These are phyloP conservation scores for Galerina marginata DNA, from an alignment of 768 basidiomycete species.

Conservation along the genomic window DNA sequence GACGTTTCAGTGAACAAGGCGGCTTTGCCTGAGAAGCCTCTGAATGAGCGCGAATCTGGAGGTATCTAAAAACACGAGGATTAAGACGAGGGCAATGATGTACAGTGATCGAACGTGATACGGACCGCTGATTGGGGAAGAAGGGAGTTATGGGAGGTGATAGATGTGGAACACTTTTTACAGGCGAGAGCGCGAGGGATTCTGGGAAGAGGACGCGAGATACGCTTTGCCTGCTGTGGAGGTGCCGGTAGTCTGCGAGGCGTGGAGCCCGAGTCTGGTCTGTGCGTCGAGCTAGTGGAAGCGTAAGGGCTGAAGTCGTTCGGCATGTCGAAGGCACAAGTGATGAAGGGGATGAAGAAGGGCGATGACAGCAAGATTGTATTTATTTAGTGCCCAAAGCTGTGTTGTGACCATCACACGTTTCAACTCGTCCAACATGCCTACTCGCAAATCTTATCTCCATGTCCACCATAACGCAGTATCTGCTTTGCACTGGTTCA, in stretches of 20 bases:
- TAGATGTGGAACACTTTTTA: slow-evolving; percentile 49
- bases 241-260: slow-evolving; percentile 26
- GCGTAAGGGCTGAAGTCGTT: slow-evolving; percentile 6
- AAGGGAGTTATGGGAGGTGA: slow-evolving; percentile 49
- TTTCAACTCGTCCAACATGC: no score
- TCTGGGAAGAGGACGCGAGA: slow-evolving; percentile 53
- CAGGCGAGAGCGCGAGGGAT: slow-evolving; percentile 52
- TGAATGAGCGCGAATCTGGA: slow-evolving; percentile 51
- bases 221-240: slow-evolving; percentile 30
- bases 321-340: neutral
- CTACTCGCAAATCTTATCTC: neutral
- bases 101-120: neutral
- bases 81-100: neutral
- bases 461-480: slow-evolving; percentile 22
- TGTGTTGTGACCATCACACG: no score
- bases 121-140: slow-evolving; percentile 47
- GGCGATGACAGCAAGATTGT: neutral
- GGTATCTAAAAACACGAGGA: slow-evolving; percentile 40
- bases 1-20: slow-evolving; percentile 63
- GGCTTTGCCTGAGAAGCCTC: slow-evolving; percentile 63
- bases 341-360: neutral
- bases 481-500: slow-evolving; percentile 53
- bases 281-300: slow-evolving; percentile 1
- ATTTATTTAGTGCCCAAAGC: no score
- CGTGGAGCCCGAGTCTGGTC: slow-evolving; percentile 14